phyloP scores from a whole-genome alignment of 202 grass and related monocot genomes.

The Brachypodium distachyon region DNA sequence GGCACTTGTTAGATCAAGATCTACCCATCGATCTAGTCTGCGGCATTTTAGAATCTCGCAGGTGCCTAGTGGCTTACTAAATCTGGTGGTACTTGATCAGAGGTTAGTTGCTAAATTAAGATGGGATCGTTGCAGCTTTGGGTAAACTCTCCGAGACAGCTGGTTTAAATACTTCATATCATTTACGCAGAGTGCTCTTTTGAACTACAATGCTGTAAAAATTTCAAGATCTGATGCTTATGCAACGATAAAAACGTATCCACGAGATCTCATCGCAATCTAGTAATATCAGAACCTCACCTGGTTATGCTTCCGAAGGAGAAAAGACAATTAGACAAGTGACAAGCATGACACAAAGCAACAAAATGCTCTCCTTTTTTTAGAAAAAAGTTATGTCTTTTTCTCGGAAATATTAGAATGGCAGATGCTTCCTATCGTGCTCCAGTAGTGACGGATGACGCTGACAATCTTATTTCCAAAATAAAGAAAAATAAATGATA shows the following conservation, averaged over 20 bases:
- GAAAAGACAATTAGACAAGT: slow-evolving; percentile 5
- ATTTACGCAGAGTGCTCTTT: neutral
- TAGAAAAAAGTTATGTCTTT: neutral
- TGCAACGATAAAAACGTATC: neutral
- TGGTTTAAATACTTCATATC: neutral
- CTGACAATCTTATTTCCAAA: too few relatives aligned
- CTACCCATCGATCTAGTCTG: neutral
- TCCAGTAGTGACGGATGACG: neutral
- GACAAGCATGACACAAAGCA: neutral
- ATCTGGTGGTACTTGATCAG: neutral
- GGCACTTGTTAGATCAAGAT: slow-evolving; percentile 24
- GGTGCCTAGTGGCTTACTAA: neutral
- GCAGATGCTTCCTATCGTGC: neutral
- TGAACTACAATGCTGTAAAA: neutral
- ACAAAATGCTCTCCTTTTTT: neutral
- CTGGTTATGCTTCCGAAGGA: neutral
- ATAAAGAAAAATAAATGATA: neutral
- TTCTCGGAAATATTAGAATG: neutral
- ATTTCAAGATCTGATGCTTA: neutral
- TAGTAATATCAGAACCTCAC: slow-evolving; percentile 2
- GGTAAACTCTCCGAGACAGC: neutral
- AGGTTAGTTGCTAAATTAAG: neutral
- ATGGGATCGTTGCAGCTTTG: slow-evolving; percentile 14
- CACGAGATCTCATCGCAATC: slow-evolving; percentile 1
- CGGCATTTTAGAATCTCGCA: neutral